Conservation (phyloP, 2,329 filamentous ascomycete genomes). For the Pseudogymnoascus destructans region DNA sequence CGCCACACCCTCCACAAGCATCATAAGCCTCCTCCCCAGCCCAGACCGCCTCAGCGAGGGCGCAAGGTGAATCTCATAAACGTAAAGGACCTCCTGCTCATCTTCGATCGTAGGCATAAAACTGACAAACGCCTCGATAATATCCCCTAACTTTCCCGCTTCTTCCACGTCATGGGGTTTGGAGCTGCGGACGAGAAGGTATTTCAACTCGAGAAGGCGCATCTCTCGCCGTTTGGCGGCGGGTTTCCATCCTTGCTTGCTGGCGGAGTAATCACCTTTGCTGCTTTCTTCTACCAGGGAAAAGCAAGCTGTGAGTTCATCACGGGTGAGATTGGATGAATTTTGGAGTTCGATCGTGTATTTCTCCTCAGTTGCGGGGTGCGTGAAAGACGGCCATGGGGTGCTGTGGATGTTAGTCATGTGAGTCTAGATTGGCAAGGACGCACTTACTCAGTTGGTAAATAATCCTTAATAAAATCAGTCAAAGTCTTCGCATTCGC, state of each 20-base stretch:
- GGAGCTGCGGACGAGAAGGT: constrained; percentile 43
- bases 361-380: constrained; percentile 31
- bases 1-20: constrained; percentile 40
- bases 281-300: constrained; percentile 48
- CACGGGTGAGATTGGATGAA: constrained; percentile 28
- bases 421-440: background rate
- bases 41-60: constrained; percentile 46
- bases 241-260: constrained; percentile 50
- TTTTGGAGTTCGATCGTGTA: constrained; percentile 35
- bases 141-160: background rate
- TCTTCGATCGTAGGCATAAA: constrained; percentile 61
- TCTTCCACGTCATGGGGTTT: constrained; percentile 16
- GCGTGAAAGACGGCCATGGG: constrained; percentile 33
- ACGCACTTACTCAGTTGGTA: constrained; percentile 34
- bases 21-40: constrained; percentile 47
- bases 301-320: constrained; percentile 41
- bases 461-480: constrained; percentile 36
- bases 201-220: constrained; percentile 52
- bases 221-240: constrained; percentile 53
- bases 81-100: constrained; percentile 53
- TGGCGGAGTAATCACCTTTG: constrained; percentile 47
- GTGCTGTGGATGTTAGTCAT: constrained; percentile 8
- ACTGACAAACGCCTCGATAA: constrained; percentile 48
- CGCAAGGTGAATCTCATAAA: constrained; percentile 64
- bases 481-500: constrained; percentile 37